These are phyloP conservation scores for Entomortierella parvispora DNA, from an alignment of 192 early-diverging fungal species.

Conservation along the genomic window DNA sequence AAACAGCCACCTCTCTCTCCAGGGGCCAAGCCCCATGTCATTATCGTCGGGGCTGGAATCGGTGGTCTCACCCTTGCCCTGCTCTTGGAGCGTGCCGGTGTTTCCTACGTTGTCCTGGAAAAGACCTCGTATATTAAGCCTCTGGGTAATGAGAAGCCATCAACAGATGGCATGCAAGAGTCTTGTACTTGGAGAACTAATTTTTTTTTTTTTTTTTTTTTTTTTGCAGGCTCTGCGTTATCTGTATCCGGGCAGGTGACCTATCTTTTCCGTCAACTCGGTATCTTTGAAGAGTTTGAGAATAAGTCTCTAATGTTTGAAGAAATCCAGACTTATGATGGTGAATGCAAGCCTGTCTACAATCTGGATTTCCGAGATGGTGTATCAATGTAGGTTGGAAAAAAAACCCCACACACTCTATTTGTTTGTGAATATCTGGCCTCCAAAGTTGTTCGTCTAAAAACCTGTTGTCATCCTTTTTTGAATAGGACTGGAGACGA, in stretches of 20 bases:
- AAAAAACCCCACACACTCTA: neutral
- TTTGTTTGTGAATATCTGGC: neutral
- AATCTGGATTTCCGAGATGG: neutral
- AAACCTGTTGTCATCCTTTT: neutral
- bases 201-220: no score
- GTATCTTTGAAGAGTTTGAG: slow-evolving; percentile 4
- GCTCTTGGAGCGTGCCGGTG: slow-evolving; percentile 1
- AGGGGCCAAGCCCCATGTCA: neutral
- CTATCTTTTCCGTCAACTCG: neutral
- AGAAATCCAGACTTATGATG: no score
- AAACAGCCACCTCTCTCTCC: neutral
- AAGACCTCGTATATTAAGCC: neutral
- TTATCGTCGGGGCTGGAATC: slow-evolving; percentile 22
- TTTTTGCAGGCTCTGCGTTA: slow-evolving; percentile 13
- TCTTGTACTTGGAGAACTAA: no score
- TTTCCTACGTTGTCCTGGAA: slow-evolving; percentile 8
- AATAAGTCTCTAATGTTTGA: no score
- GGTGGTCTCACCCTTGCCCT: slow-evolving; percentile 9
- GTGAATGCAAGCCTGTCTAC: neutral
- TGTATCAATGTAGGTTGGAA: no score
- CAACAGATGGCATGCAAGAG: no score
- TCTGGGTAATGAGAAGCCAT: no score
- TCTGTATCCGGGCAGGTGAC: neutral
- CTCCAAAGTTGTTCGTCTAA: no score
- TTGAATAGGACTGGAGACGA: neutral